Evolutionary conservation across 805 yeast genomes (phyloP).

Genomic region (Pichia cephalocereana): DNA sequence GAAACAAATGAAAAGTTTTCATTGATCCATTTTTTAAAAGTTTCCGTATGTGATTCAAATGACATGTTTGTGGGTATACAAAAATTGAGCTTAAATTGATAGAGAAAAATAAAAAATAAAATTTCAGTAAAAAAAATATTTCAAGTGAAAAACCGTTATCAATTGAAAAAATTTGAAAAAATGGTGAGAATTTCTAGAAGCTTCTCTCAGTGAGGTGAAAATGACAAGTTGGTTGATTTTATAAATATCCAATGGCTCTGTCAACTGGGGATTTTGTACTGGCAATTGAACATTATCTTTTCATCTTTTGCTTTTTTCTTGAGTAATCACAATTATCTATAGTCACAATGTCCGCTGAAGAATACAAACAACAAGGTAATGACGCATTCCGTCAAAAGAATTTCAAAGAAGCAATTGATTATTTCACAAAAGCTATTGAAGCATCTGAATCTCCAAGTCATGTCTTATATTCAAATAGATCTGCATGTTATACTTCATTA

Average conservation of each 20-base stretch:
- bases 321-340: neutral
- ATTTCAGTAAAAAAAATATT: neutral
- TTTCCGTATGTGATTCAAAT: slow-evolving; percentile 25
- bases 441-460: slow-evolving; percentile 79
- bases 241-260: neutral
- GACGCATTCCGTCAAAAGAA: slow-evolving; percentile 86
- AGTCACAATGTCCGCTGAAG: slow-evolving; percentile 50
- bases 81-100: neutral
- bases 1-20: slow-evolving; percentile 39
- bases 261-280: neutral
- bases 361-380: slow-evolving; percentile 86
- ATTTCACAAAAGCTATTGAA: slow-evolving; percentile 80
- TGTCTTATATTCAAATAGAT: slow-evolving; percentile 87
- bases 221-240: too few species aligned
- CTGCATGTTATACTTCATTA: slow-evolving; percentile 81
- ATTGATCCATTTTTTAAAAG: slow-evolving; percentile 38
- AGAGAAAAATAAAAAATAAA: neutral
- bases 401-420: slow-evolving; percentile 67
- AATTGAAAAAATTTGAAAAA: too few species aligned
- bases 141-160: neutral
- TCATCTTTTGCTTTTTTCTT: too few species aligned
- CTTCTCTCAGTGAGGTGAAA: too few species aligned
- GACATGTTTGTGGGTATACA: neutral
- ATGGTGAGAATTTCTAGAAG: too few species aligned
- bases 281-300: too few species aligned